phyloP scores from a whole-genome alignment of 1,284 basidiomycete species.

The Ganoderma multipileum region DNA sequence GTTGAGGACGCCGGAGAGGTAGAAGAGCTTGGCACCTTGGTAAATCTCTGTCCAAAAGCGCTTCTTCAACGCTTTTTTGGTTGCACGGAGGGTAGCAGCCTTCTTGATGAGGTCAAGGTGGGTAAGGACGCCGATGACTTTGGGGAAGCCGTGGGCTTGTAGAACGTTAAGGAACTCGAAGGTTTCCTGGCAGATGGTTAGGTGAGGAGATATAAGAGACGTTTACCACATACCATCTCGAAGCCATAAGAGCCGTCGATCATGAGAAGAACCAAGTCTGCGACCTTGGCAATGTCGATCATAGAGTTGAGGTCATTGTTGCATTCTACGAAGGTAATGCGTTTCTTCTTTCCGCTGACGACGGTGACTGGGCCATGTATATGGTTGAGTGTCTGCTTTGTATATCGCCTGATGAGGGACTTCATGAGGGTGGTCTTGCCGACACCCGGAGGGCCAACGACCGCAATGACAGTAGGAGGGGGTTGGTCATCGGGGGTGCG shows the following conservation, averaged over 20 bases:
- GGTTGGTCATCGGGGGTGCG: constrained; percentile 92
- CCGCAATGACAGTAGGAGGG: constrained; percentile 95
- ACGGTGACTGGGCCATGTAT: constrained; percentile 96
- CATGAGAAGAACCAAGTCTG: constrained; percentile 96
- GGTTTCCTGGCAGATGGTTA: constrained; percentile 76
- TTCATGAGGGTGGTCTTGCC: constrained; percentile 97
- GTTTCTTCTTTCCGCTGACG: constrained; percentile 90
- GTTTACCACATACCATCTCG: constrained; percentile 81
- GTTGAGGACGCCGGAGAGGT: constrained; percentile 97
- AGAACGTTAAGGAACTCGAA: constrained; percentile 99
- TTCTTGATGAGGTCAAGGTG: constrained; percentile 99
- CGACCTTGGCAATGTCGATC: constrained; percentile 98
- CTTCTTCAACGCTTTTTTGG: constrained; percentile 96
- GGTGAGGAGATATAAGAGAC: not conserved
- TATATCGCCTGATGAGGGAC: constrained; percentile 90
- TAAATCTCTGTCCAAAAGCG: constrained; percentile 99
- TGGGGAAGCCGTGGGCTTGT: constrained; percentile 97
- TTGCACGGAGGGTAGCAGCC: constrained; percentile 83
- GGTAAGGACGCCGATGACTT: constrained; percentile 95
- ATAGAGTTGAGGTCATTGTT: constrained; percentile 98
- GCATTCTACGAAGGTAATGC: constrained; percentile 96
- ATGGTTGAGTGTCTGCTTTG: constrained; percentile 93
- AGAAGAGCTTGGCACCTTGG: constrained; percentile 98
- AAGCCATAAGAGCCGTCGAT: constrained; percentile 98
- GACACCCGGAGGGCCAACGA: constrained; percentile 96